Conservation (phyloP, 768 basidiomycete species). For the Kwoniella newhampshirensis region DNA sequence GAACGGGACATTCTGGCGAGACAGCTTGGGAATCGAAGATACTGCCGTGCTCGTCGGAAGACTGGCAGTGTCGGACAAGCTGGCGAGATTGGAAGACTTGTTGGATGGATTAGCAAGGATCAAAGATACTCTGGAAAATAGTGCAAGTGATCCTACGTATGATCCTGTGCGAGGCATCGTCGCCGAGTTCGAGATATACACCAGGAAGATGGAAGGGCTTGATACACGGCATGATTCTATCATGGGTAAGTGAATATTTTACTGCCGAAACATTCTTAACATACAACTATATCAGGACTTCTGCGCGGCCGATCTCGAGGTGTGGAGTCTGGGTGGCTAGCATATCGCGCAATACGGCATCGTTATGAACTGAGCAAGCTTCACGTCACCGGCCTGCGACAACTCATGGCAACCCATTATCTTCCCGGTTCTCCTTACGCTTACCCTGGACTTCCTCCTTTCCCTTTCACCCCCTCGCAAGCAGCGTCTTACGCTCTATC, state of each 20-base stretch:
- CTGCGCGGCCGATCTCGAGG: conserved; percentile 12
- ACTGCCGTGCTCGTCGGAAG: conserved; percentile 23
- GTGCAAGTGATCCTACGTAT: conserved; percentile 18
- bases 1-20: conserved; percentile 21
- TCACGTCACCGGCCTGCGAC: conserved; percentile 32
- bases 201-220: conserved; percentile 22
- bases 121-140: conserved; percentile 23
- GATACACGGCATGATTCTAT: conserved; percentile 31
- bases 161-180: conserved; percentile 28
- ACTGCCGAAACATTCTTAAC: neutral
- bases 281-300: conserved; percentile 5
- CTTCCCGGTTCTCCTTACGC: conserved; percentile 29
- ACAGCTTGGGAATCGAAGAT: conserved; percentile 8
- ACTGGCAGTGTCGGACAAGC: conserved; percentile 32
- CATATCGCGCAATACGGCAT: conserved; percentile 31
- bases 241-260: conserved; percentile 24
- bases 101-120: conserved; percentile 22
- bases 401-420: conserved; percentile 32
- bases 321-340: conserved; percentile 31
- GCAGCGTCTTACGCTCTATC: conserved; percentile 25
- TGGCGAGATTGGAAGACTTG: conserved; percentile 32
- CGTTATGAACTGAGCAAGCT: conserved; percentile 35
- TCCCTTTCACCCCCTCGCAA: conserved; percentile 12
- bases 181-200: conserved; percentile 27
- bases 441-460: conserved; percentile 27